Percentiles rank a stretch among this genome's conserved stretches.
Conservation (phyloP, 2,329 filamentous ascomycete species). For the Aspergillus alliaceus region DNA sequence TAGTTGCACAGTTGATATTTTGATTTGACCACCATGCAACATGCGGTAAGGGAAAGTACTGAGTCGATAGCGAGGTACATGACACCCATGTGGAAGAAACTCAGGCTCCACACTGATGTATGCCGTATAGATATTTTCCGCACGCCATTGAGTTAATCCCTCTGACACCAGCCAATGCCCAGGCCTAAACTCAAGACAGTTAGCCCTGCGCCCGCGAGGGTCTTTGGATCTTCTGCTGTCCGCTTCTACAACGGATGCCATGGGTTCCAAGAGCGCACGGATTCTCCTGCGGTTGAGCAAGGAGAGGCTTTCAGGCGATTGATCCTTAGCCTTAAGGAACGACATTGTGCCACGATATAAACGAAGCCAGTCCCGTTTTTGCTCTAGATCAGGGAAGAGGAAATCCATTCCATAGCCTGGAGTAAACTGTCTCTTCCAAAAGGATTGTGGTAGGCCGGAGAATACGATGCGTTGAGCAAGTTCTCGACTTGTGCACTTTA, state of each 20-base stretch:
- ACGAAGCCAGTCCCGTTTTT: constrained; percentile 9
- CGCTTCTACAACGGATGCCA: constrained; percentile 12
- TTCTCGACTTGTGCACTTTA: constrained; percentile 6
- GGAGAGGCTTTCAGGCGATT: neutral
- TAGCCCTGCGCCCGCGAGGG: neutral
- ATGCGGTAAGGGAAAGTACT: neutral
- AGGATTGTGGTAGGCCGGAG: constrained; percentile 10
- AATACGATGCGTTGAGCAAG: neutral
- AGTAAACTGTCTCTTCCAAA: constrained; percentile 15
- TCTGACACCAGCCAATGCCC: neutral
- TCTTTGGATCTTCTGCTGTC: neutral
- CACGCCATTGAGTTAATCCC: neutral
- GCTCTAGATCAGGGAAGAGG: constrained; percentile 6
- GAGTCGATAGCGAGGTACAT: neutral
- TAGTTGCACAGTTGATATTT: constrained; percentile 9
- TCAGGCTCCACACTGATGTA: neutral
- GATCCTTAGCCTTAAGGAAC: neutral
- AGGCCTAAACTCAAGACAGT: neutral
- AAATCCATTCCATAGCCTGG: constrained; percentile 13
- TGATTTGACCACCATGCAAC: neutral
- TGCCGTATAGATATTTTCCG: neutral
- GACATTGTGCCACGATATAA: neutral
- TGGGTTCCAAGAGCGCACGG: constrained; percentile 8
- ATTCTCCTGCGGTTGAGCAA: constrained; percentile 14
- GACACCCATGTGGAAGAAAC: neutral